Conservation (phyloP, 495 filamentous ascomycete species). For the Hyaloscypha variabilis region DNA sequence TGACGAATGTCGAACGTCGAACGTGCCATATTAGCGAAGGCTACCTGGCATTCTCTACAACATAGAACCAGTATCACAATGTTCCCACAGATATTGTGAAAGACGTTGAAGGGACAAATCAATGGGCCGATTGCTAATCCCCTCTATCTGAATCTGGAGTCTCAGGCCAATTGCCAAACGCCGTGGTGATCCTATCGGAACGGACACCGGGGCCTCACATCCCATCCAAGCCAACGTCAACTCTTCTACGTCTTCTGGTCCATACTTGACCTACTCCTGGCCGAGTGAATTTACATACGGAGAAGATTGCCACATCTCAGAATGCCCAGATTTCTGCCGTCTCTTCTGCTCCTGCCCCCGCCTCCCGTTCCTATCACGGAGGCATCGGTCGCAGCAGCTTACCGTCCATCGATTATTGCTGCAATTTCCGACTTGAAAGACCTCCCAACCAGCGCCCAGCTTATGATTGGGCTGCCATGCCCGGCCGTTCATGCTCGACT, state of each 20-base stretch:
- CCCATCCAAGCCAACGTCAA: background rate
- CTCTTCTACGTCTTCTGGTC: background rate
- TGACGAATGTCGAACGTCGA: no score
- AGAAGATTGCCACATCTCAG: background rate
- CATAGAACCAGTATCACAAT: no score
- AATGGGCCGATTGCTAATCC: no score
- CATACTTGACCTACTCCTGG: background rate
- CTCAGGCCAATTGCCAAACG: no score
- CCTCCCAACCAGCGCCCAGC: constrained; percentile 38
- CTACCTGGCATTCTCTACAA: no score
- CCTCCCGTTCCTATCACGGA: constrained; percentile 50
- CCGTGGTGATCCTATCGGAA: no score
- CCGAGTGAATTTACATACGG: background rate
- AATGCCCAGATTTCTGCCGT: constrained; percentile 38
- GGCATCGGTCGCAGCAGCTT: constrained; percentile 54
- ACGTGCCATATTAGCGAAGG: no score
- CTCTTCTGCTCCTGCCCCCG: constrained; percentile 60
- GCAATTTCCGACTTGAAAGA: constrained; percentile 47
- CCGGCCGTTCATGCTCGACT: constrained; percentile 50
- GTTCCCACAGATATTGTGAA: no score
- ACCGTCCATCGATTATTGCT: constrained; percentile 53
- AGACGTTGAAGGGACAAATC: no score
- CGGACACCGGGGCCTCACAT: no score
- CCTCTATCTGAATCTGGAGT: no score
- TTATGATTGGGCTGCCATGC: constrained; percentile 58